phyloP scores from a whole-genome alignment of 2,329 filamentous ascomycete genomes.

The Ophiostoma tasmaniense region DNA sequence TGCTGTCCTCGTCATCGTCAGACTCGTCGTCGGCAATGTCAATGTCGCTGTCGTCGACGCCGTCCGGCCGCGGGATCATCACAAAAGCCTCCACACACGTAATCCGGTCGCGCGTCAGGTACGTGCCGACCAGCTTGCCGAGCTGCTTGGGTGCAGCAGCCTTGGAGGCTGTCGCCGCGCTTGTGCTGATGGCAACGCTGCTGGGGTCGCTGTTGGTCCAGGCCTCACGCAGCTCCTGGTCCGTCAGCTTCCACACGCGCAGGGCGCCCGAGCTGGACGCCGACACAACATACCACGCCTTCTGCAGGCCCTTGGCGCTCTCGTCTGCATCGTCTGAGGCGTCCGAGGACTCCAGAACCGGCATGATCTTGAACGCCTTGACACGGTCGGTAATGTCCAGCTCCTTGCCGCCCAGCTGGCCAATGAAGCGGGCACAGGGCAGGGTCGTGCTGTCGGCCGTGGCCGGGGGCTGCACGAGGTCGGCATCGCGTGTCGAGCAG shows the following conservation, averaged over 20 bases:
- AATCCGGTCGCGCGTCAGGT: conserved; percentile 80
- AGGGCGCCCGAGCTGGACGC: conserved; percentile 80
- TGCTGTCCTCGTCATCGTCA: conserved; percentile 18
- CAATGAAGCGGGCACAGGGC: conserved; percentile 57
- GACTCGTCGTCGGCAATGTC: conserved; percentile 33
- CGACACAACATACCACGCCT: conserved; percentile 52
- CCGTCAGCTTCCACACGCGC: conserved; percentile 61
- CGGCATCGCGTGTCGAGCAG: conserved; percentile 57
- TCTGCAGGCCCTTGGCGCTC: conserved; percentile 11
- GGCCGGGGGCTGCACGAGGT: conserved; percentile 30
- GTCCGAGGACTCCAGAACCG: conserved; percentile 25
- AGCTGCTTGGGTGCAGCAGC: conserved; percentile 32
- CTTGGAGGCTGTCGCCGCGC: conserved; percentile 24
- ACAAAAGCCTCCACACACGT: conserved; percentile 81
- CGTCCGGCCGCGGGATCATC: conserved; percentile 63
- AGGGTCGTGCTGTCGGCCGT: conserved; percentile 26
- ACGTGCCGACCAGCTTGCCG: conserved; percentile 63
- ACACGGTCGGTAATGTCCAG: conserved; percentile 62
- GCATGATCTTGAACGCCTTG: conserved; percentile 76
- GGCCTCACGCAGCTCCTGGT: conserved; percentile 31
- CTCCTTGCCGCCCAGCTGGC: conserved; percentile 68
- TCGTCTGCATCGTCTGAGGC: conserved; percentile 15
- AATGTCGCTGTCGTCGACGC: conserved; percentile 44
- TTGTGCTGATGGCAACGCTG: conserved; percentile 12
- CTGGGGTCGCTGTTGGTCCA: conserved; percentile 3